Evolutionary conservation across 305 asterid genomes (phyloP).

Genomic region (Plantago lanceolata): DNA sequence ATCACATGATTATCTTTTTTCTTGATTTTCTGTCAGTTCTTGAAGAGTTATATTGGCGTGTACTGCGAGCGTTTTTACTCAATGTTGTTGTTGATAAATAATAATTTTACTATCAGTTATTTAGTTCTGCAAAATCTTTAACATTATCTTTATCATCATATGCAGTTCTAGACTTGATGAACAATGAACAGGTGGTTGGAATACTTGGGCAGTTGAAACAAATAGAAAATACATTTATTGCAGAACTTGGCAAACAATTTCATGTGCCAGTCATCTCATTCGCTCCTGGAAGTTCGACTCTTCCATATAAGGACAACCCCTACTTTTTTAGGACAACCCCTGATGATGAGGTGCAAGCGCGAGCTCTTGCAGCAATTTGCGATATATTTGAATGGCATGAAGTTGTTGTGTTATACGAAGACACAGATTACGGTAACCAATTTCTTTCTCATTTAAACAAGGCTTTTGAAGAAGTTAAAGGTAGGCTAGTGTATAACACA

Average conservation of each 20-base stretch:
- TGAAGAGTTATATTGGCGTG: too few species aligned
- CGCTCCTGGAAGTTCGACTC: slow-evolving; percentile 27
- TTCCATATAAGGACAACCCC: neutral
- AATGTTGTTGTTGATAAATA: too few species aligned
- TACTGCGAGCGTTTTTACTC: too few species aligned
- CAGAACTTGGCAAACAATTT: slow-evolving; percentile 38
- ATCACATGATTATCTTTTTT: neutral
- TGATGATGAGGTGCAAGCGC: slow-evolving; percentile 39
- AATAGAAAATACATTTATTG: neutral
- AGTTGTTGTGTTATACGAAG: slow-evolving; percentile 44
- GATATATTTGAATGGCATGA: slow-evolving; percentile 40
- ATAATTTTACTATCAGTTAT: too few species aligned
- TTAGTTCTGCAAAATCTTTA: too few species aligned
- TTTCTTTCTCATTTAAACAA: slow-evolving; percentile 39
- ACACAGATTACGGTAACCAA: slow-evolving; percentile 34
- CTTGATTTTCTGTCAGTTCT: too few species aligned
- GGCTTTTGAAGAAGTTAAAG: slow-evolving; percentile 33
- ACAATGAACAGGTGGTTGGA: slow-evolving; percentile 31
- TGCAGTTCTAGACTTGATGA: slow-evolving; percentile 38
- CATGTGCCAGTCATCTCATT: slow-evolving; percentile 53
- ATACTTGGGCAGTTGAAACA: slow-evolving; percentile 35
- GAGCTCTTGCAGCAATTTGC: slow-evolving; percentile 42
- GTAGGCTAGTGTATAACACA: slow-evolving; percentile 27
- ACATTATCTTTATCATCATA: neutral
- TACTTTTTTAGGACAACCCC: slow-evolving; percentile 40